phyloP scores from a whole-genome alignment of 768 basidiomycete species.

The Tylopilus subfusipes region DNA sequence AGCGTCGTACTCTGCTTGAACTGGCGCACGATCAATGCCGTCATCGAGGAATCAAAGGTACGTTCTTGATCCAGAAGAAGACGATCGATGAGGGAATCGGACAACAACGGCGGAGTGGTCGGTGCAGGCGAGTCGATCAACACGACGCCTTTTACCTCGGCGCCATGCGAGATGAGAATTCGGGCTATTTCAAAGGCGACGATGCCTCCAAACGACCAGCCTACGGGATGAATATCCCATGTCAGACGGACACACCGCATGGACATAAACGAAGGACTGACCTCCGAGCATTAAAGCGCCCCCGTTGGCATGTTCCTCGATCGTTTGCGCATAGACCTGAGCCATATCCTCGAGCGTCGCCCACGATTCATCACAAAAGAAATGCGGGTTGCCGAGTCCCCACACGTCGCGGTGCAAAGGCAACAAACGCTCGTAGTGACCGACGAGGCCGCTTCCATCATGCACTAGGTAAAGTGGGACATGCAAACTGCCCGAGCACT shows the following conservation, averaged over 20 bases:
- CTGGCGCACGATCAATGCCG: constrained; percentile 41
- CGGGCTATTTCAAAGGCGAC: constrained; percentile 63
- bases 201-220: constrained; percentile 23
- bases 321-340: constrained; percentile 41
- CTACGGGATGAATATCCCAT: background rate
- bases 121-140: constrained; percentile 70
- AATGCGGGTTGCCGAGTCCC: constrained; percentile 57
- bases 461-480: constrained; percentile 63
- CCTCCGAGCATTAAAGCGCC: constrained; percentile 55
- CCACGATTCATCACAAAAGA: constrained; percentile 47
- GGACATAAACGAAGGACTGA: constrained; percentile 21
- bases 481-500: constrained; percentile 11
- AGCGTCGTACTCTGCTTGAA: constrained; percentile 48
- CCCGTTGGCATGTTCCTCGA: constrained; percentile 34
- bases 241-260: background rate
- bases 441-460: constrained; percentile 65
- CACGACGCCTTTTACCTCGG: constrained; percentile 52
- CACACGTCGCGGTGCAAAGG: constrained; percentile 52
- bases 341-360: constrained; percentile 51
- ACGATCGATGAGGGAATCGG: constrained; percentile 49
- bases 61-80: constrained; percentile 35
- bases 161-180: constrained; percentile 40
- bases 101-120: constrained; percentile 46
- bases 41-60: constrained; percentile 29
- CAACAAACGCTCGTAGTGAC: constrained; percentile 46